Percentiles rank a stretch among this genome's conserved stretches.
Conservation (phyloP, 1,284 basidiomycete genomes). For the Mrakiaceae sp. region DNA sequence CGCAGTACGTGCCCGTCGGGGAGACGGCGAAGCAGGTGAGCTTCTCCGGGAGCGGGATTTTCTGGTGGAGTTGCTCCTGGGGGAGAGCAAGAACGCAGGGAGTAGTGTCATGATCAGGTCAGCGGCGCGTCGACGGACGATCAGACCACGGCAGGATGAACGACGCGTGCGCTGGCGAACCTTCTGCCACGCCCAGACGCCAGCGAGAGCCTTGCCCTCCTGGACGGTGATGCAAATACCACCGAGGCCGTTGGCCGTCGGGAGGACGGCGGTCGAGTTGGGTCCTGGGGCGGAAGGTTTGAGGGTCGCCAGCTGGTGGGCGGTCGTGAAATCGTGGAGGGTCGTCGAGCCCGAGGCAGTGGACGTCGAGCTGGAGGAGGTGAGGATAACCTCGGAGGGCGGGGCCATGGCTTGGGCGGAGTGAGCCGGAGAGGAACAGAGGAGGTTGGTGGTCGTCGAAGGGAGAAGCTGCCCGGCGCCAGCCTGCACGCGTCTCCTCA, state of each 20-base stretch:
- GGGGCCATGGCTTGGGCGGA: not conserved
- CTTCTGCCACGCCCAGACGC: slow-evolving; percentile 40
- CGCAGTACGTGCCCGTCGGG: slow-evolving; percentile 60
- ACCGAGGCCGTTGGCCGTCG: slow-evolving; percentile 28
- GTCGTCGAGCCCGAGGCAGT: slow-evolving; percentile 31
- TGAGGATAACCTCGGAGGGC: slow-evolving; percentile 20
- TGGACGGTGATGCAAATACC: slow-evolving; percentile 35
- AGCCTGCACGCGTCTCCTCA: no score
- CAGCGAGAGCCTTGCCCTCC: slow-evolving; percentile 34
- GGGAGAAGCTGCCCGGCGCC: no score
- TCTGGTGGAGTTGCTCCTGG: slow-evolving; percentile 75
- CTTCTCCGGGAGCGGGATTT: slow-evolving; percentile 82
- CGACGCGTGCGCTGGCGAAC: slow-evolving; percentile 21
- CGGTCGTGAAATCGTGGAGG: slow-evolving; percentile 33
- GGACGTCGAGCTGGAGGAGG: slow-evolving; percentile 21
- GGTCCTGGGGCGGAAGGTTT: slow-evolving; percentile 30
- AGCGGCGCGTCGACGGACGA: not conserved
- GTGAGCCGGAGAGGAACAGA: not conserved
- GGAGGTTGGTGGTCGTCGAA: not conserved
- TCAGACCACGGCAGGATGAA: not conserved
- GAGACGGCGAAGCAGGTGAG: slow-evolving; percentile 68
- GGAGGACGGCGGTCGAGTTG: slow-evolving; percentile 28
- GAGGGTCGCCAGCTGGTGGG: slow-evolving; percentile 33
- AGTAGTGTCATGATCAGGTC: not conserved
- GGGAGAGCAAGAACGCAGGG: not conserved